These are phyloP conservation scores for Candida suzukii DNA, from an alignment of 805 yeast genomes.

Conservation along the genomic window DNA sequence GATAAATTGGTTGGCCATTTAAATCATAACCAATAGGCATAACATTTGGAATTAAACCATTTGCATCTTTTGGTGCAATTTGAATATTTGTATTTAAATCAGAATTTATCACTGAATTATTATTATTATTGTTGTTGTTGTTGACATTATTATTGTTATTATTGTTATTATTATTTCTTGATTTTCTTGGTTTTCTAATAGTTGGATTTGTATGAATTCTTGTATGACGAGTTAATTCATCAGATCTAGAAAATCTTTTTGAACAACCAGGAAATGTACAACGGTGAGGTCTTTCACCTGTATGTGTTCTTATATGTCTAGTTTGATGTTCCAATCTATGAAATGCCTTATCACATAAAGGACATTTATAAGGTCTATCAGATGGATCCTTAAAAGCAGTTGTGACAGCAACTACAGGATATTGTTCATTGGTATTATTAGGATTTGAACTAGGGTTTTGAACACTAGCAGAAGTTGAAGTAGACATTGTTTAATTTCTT, in stretches of 20 bases:
- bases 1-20: conserved; percentile 23
- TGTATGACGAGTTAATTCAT: conserved; percentile 81
- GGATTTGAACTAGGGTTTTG: too few relatives aligned
- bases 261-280: conserved; percentile 82
- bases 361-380: conserved; percentile 75
- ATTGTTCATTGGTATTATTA: too few relatives aligned
- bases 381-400: conserved; percentile 6
- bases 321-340: conserved; percentile 88
- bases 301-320: conserved; percentile 85
- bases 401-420: too few relatives aligned
- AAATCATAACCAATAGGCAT: conserved; percentile 24
- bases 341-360: conserved; percentile 78
- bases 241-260: conserved; percentile 72
- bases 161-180: conserved; percentile 1
- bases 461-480: too few relatives aligned
- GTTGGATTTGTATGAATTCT: conserved; percentile 66
- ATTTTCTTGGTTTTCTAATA: conserved; percentile 4
- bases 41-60: conserved; percentile 7
- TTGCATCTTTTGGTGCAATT: not conserved
- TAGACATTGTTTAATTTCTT: too few relatives aligned
- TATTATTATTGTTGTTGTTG: not conserved
- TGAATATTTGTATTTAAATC: conserved; percentile 6
- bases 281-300: conserved; percentile 88
- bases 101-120: conserved; percentile 1
- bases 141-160: conserved; percentile 1